phyloP scores from a whole-genome alignment of 371 early-diverging fungal species.

The Chytridium lagenaria region DNA sequence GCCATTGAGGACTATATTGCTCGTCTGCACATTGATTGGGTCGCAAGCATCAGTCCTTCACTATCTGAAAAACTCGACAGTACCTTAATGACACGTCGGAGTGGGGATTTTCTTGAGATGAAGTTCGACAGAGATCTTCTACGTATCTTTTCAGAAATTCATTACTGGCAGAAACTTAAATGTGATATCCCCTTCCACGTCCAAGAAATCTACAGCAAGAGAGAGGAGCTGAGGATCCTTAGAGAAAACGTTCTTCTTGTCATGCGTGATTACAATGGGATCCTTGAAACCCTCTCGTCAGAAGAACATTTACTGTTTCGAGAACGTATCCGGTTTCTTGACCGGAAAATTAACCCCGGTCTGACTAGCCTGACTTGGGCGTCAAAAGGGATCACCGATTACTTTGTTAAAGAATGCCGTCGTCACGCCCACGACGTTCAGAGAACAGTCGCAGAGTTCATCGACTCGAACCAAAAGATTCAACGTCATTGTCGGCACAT shows the following conservation, averaged over 20 bases:
- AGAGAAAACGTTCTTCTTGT: conserved; percentile 63
- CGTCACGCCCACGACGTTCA: conserved; percentile 60
- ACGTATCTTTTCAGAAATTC: conserved; percentile 57
- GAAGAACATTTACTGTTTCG: conserved; percentile 58
- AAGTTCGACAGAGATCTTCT: conserved; percentile 60
- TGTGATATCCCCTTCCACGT: conserved; percentile 62
- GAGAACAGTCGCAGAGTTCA: conserved; percentile 56
- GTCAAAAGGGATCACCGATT: conserved; percentile 64
- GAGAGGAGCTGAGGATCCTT: conserved; percentile 63
- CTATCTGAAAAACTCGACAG: conserved; percentile 49
- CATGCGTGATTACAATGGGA: conserved; percentile 62
- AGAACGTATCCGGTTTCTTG: conserved; percentile 62
- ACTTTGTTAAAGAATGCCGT: conserved; percentile 66
- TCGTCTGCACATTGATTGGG: conserved; percentile 60
- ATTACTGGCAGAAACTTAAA: conserved; percentile 64
- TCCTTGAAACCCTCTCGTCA: conserved; percentile 56
- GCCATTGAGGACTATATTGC: conserved; percentile 61
- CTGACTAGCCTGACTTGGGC: conserved; percentile 62
- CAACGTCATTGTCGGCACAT: conserved; percentile 50
- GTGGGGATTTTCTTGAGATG: conserved; percentile 52
- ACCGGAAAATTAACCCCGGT: conserved; percentile 66
- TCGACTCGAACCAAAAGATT: conserved; percentile 51
- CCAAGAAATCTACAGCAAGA: conserved; percentile 60
- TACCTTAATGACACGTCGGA: conserved; percentile 51
- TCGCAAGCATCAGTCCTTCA: conserved; percentile 36